Conservation (phyloP, 371 early-diverging fungal species). For the Dichotomocladium elegans region DNA sequence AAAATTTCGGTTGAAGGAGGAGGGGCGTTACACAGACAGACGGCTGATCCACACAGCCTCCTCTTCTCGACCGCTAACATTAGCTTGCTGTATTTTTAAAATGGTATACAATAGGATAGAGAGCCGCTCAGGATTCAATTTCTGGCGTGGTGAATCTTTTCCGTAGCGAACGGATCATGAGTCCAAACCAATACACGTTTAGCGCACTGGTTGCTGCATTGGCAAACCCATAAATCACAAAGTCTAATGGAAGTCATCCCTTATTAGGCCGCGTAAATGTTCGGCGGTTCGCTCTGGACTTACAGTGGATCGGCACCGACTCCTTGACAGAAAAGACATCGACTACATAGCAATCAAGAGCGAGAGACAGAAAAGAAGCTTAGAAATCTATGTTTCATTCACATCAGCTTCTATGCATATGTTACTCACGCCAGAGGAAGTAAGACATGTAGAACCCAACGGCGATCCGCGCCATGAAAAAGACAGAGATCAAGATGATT, state of each 20-base stretch:
- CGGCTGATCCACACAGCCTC: too few species aligned
- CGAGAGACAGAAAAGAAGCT: too few species aligned
- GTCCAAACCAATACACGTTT: slow-evolving; percentile 77
- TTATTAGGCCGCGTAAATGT: too few species aligned
- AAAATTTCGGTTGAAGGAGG: too few species aligned
- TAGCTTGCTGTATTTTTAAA: too few species aligned
- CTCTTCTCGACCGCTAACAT: too few species aligned
- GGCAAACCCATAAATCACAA: slow-evolving; percentile 52
- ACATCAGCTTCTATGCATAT: background rate
- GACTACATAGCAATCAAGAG: slow-evolving; percentile 16
- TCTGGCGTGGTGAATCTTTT: too few species aligned
- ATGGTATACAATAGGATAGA: too few species aligned
- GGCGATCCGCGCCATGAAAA: slow-evolving; percentile 74
- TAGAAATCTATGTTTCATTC: background rate
- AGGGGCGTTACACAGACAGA: too few species aligned
- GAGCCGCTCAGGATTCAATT: too few species aligned
- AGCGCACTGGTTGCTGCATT: slow-evolving; percentile 64
- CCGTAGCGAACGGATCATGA: slow-evolving; percentile 60
- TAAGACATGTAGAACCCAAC: slow-evolving; percentile 78
- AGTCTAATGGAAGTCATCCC: slow-evolving; percentile 14
- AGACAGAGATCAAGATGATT: slow-evolving; percentile 65
- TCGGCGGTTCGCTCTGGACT: slow-evolving; percentile 16
- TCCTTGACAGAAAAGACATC: slow-evolving; percentile 45
- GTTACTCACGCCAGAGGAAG: slow-evolving; percentile 50
- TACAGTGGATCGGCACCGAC: slow-evolving; percentile 53